phyloP scores from a whole-genome alignment of 768 basidiomycete genomes.

The Pluteus cervinus region DNA sequence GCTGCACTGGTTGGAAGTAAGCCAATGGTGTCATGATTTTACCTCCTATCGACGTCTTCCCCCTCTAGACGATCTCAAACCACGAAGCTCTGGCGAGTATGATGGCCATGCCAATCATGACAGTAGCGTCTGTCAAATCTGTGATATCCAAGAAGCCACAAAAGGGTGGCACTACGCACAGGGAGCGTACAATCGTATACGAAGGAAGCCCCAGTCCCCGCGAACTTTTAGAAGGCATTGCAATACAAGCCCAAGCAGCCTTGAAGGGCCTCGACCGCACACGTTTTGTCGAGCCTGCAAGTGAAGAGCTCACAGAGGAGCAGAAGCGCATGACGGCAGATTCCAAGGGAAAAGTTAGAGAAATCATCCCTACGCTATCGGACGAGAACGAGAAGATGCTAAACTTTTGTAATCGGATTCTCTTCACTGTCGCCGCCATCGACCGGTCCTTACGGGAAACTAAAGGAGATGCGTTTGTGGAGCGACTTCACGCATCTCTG shows the following conservation, averaged over 20 bases:
- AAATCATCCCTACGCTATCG: slow-evolving; percentile 34
- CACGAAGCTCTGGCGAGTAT: slow-evolving; percentile 92
- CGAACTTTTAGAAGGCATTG: slow-evolving; percentile 86
- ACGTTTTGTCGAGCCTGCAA: slow-evolving; percentile 38
- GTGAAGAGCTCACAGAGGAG: slow-evolving; percentile 80
- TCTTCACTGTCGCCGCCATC: slow-evolving; percentile 76
- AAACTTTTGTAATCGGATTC: slow-evolving; percentile 80
- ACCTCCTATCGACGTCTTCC: slow-evolving; percentile 6
- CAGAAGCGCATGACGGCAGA: slow-evolving; percentile 79
- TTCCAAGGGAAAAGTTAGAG: slow-evolving; percentile 63
- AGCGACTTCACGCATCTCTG: slow-evolving; percentile 67
- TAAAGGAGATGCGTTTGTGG: slow-evolving; percentile 83
- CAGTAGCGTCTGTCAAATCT: slow-evolving; percentile 61
- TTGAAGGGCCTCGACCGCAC: slow-evolving; percentile 77
- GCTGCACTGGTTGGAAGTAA: slow-evolving; percentile 88
- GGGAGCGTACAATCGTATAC: slow-evolving; percentile 81
- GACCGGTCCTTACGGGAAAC: slow-evolving; percentile 84
- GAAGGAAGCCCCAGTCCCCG: slow-evolving; percentile 90
- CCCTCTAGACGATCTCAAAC: slow-evolving; percentile 75
- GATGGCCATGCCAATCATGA: slow-evolving; percentile 98
- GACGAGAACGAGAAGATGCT: slow-evolving; percentile 79
- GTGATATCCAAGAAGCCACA: slow-evolving; percentile 50
- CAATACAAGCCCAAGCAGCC: slow-evolving; percentile 89
- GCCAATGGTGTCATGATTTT: slow-evolving; percentile 4
- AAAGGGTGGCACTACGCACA: slow-evolving; percentile 39